A percentile compares a stretch with the other conserved stretches of the same genome.
These are phyloP conservation scores for Porphyrellus cyaneotinctus DNA, from an alignment of 768 basidiomycete species.

Conservation along the genomic window DNA sequence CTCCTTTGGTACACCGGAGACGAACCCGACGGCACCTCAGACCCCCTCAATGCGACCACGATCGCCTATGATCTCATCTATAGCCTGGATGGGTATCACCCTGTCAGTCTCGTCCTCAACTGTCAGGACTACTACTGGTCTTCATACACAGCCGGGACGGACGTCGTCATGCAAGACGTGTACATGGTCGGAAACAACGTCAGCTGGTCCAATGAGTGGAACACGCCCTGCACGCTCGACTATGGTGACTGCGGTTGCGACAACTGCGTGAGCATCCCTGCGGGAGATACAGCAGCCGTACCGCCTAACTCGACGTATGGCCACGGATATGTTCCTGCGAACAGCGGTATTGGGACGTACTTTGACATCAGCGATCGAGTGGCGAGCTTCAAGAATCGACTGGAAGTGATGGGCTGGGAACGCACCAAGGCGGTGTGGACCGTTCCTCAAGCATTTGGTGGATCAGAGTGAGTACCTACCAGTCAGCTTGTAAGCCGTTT, in stretches of 20 bases:
- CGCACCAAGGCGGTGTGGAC: constrained; percentile 70
- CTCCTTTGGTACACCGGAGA: constrained; percentile 73
- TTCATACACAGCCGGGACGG: constrained; percentile 56
- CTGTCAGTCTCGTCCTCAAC: constrained; percentile 60
- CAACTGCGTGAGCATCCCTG: constrained; percentile 43
- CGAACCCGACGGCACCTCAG: constrained; percentile 68
- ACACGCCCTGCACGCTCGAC: constrained; percentile 57
- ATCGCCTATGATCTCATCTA: constrained; percentile 54
- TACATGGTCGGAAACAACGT: constrained; percentile 52
- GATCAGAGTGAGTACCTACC: background rate
- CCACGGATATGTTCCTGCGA: constrained; percentile 17
- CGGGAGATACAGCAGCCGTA: constrained; percentile 39
- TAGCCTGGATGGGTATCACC: constrained; percentile 62
- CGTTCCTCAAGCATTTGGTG: constrained; percentile 75
- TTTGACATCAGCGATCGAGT: constrained; percentile 66
- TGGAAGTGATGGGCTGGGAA: constrained; percentile 65
- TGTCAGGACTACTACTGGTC: constrained; percentile 64
- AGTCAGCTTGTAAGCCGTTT: background rate
- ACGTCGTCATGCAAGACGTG: constrained; percentile 68
- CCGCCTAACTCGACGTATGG: constrained; percentile 24
- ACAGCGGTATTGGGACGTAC: constrained; percentile 38
- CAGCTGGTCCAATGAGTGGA: constrained; percentile 57
- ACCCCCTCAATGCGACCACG: constrained; percentile 55
- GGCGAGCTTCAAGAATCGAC: constrained; percentile 57
- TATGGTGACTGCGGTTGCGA: constrained; percentile 77